Evolutionary conservation across 1,284 basidiomycete species (phyloP), one percentile per base, ranked within the genome.

Genomic region (Ceratobasidium sp.): DNA sequence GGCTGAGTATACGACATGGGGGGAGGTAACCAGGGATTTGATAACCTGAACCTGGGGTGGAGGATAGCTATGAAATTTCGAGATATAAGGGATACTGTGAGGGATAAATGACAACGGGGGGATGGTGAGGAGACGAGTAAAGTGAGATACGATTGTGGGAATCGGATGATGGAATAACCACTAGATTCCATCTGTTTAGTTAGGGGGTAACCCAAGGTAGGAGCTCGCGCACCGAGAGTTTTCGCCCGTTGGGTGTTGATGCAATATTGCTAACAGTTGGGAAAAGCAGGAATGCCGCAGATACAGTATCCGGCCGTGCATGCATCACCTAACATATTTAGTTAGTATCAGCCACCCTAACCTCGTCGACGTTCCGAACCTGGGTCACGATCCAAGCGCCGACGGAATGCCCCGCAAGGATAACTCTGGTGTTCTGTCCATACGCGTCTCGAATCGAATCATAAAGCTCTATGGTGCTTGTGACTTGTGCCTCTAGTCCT

Each of bases 321-420:
- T 88, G 89, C 59, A 89, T 78, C 33, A 87, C 82, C 89, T 89
- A 74, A 45, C 45, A 1, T 62, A 41, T 41, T 11, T 69, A 63
- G 59, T 66, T 27, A 64, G 45, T 64, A 54, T 50, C 45, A 41
- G 65, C 19, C 74, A n/a, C 33, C 27, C 60, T 24, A 15, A 60
- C 57, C 53, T 29, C 41, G 27, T 57, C 65, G 44, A 41, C 11
- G 36, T 11, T 75, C 80, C 48, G 56, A n/a, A 87, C 89, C 82
- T 91, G 87, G n/a, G 87, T 78, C 15, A 85, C 79, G 67, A 91
- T 83, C 89, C 89, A 91, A 3, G 86, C 80, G 1, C 89, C 89
- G 29, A 91, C 85, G 76, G 89, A 91, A 76, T 91, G 90, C 8
- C 87, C 89, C 31, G 85, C 81, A 0, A 91, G 31, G 5, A 90